These are phyloP conservation scores for Tremella mesenterica DNA, from an alignment of 768 basidiomycete species.

Conservation along the genomic window DNA sequence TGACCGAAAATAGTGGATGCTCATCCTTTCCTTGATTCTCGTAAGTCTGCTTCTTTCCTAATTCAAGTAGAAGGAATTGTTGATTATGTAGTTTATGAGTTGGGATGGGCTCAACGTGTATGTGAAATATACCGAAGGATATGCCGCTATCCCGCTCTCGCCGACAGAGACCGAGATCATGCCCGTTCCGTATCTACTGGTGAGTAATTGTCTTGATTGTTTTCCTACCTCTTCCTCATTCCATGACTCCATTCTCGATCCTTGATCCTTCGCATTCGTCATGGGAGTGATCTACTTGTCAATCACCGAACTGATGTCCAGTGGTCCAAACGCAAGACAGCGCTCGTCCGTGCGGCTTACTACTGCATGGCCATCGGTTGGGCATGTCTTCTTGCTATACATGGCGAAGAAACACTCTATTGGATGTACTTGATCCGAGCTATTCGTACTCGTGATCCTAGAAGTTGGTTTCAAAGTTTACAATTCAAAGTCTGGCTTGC, in stretches of 20 bases:
- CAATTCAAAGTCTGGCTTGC: constrained; percentile 50
- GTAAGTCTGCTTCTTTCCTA: background rate
- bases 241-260: background rate
- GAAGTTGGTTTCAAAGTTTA: constrained; percentile 26
- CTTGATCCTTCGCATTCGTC: background rate
- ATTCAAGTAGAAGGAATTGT: background rate
- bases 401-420: constrained; percentile 32
- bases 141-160: constrained; percentile 22
- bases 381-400: constrained; percentile 19
- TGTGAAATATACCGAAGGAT: constrained; percentile 35
- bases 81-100: constrained; percentile 15
- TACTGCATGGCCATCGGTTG: constrained; percentile 19
- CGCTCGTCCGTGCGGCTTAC: constrained; percentile 15
- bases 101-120: constrained; percentile 13
- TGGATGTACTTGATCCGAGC: constrained; percentile 28
- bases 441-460: constrained; percentile 15
- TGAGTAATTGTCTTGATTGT: constrained; percentile 6
- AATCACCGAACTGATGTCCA: background rate
- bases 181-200: constrained; percentile 20
- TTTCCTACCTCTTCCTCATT: too few relatives aligned
- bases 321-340: constrained; percentile 15
- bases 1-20: background rate
- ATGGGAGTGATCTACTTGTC: background rate
- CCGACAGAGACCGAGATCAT: constrained; percentile 14
- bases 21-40: background rate